Base-by-base conservation (phyloP, 192 early-diverging fungal genomes). In the Linnemannia hyalina region DNA sequence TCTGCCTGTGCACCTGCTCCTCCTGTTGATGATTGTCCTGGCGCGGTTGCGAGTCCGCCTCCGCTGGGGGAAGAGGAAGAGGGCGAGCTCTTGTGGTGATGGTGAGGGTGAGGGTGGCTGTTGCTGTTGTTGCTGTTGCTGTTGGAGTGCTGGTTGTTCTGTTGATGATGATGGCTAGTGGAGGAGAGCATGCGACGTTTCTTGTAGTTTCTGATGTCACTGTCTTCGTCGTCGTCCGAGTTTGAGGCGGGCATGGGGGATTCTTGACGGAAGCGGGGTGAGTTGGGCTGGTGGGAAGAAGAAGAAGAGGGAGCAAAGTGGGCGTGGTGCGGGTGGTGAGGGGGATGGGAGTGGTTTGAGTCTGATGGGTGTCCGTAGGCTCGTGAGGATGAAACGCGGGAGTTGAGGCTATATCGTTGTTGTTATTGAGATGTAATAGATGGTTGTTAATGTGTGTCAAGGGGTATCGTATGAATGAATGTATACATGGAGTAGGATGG, bases 141-240 rank as follows among this genome's bases (percentile, higher is more conserved):
- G 1, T n/a, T n/a, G n/a, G n/a, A 6, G 11, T 63, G 60, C 0
- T 65, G 60, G 60, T 8, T 60, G n/a, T 4, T 23, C 13, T 46
- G 63, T 65, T 68, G 26, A 15, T 35, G 65, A 32, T 52, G 73
- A 68, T 29, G 29, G 42, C 3, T 18, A 3, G 47, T 23, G 10
- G 52, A n/a, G 18, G 22, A 29, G 23, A 80, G 54, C 57, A 77
- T 78, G 38, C 80, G 77, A 10, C 87, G 77, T 44, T 80, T 82
- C 63, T 88, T 88, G 74, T 83, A 77, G 78, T 76, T 83, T 36
- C 87, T 82, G 44, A 83, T 32, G 60, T 83, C 87, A 35, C 54
- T 73, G 44, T 88, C 87, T 23, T 88, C 87, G 22, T 86, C 83
- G 20, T 85, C 84, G 16, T 86, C 84, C 11, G 84, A 86, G 76